Evolutionary conservation across 768 basidiomycete species (phyloP), one percentile per base, ranked within the genome.

Genomic region (Kwoniella pini): DNA sequence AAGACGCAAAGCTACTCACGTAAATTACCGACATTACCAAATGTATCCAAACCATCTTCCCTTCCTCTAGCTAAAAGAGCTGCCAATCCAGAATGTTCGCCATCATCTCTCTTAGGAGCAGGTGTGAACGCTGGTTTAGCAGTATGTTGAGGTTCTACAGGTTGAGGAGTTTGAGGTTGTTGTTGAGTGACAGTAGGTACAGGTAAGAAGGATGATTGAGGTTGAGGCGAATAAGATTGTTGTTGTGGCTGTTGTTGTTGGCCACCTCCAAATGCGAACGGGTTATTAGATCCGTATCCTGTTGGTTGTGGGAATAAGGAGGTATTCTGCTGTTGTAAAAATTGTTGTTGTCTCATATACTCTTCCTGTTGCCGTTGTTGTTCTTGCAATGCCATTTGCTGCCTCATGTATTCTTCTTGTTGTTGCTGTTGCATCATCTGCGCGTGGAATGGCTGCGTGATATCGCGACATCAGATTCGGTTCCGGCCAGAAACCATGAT

Each of bases 41-140:
- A 98, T 54, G 95, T 95, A 79, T 99, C 96, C 75, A 89, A 82
- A 1, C 96, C 95, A 68, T 90, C 92, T 57, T 96, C 94, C 26
- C 82, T 78, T 2, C 69, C 69, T 44, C 89, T 90, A 5, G 90
- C 94, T 64, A 97, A 86, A 68, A 97, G 79, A 54, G 78, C 81
- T 2, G 94, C 93, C 54, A 99, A 84, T 36, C 87, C 84, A 13
- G 85, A 75, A 72, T 91, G 84, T 58, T 86, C 84, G 62, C 89
- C 85, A 76, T 95, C 90, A 54, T 80, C 79, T 50, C 69, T 77
- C 30, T 60, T 64, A 45, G 67, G 71, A 30, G 65, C 55, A 67
- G 39, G 67, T 65, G 38, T 27, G 63, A 51, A 51, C 56, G 63
- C 48, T 83, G 81, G 46, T 81, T 81, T 22, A 80, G 80, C 36